Evolutionary conservation across 805 yeast genomes (phyloP).

Genomic region (Pichia rugopelliculosa): DNA sequence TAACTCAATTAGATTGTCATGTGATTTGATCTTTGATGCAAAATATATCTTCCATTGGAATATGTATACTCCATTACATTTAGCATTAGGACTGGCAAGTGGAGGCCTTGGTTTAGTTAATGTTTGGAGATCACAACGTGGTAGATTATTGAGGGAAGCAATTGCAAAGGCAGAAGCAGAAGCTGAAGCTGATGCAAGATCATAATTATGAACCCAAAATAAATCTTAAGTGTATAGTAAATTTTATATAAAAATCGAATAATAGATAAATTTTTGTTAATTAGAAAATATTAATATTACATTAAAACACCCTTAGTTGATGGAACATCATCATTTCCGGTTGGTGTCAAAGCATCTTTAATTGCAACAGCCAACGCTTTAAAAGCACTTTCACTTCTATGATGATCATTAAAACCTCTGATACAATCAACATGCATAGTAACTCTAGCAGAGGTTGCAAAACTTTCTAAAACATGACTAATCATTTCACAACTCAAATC

Average conservation of each 20-base stretch:
- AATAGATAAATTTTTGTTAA: neutral
- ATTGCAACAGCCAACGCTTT: slow-evolving; percentile 93
- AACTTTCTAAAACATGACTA: slow-evolving; percentile 92
- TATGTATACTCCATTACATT: slow-evolving; percentile 23
- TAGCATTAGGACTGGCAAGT: slow-evolving; percentile 28
- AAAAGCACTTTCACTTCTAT: slow-evolving; percentile 92
- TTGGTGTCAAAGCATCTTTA: slow-evolving; percentile 72
- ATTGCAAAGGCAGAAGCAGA: neutral
- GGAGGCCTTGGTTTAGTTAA: slow-evolving; percentile 27
- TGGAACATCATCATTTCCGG: slow-evolving; percentile 88
- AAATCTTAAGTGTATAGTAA: neutral
- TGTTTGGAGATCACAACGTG: slow-evolving; percentile 23
- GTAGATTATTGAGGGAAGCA: slow-evolving; percentile 13
- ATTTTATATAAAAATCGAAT: neutral
- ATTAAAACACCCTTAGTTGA: slow-evolving; percentile 92
- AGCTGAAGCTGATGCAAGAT: neutral
- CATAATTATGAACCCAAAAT: neutral
- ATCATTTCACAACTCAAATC: slow-evolving; percentile 92
- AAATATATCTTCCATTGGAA: slow-evolving; percentile 38
- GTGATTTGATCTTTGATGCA: slow-evolving; percentile 43
- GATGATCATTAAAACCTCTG: slow-evolving; percentile 93
- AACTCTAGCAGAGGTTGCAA: slow-evolving; percentile 85
- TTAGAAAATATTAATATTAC: slow-evolving; percentile 23
- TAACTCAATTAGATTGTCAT: slow-evolving; percentile 35
- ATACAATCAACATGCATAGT: slow-evolving; percentile 93